Conservation (phyloP, 257 asterid genomes). For the Catharanthus roseus region DNA sequence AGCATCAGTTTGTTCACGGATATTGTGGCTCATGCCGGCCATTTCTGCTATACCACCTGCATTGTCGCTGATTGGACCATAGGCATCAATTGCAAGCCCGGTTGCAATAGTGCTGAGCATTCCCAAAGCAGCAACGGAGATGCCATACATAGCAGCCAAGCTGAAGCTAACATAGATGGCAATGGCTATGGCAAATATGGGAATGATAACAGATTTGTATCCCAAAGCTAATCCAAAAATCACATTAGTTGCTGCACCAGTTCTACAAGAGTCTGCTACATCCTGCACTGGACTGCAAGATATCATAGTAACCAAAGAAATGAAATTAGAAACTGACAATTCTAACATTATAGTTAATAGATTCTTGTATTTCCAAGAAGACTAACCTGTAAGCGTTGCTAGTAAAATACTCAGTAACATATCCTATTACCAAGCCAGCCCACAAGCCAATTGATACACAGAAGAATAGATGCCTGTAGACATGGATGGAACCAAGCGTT, state of each 20-base stretch:
- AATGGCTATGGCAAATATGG: slow-evolving; percentile 12
- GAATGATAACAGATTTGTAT: slow-evolving; percentile 14
- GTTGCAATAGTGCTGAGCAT: slow-evolving; percentile 14
- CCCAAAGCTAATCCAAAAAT: slow-evolving; percentile 15
- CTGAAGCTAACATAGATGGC: slow-evolving; percentile 4
- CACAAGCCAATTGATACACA: slow-evolving; percentile 56
- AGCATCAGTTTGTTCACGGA: slow-evolving; percentile 11
- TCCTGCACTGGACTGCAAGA: slow-evolving; percentile 17
- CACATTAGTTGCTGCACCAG: slow-evolving; percentile 15
- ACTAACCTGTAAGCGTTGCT: slow-evolving; percentile 51
- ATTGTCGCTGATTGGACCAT: slow-evolving; percentile 15
- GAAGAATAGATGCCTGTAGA: slow-evolving; percentile 50
- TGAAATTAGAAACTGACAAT: neutral
- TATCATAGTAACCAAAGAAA: neutral
- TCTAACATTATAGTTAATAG: neutral
- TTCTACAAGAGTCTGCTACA: slow-evolving; percentile 11
- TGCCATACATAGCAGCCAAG: slow-evolving; percentile 15
- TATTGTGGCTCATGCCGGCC: slow-evolving; percentile 13
- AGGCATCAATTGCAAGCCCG: slow-evolving; percentile 12
- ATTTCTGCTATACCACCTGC: slow-evolving; percentile 16
- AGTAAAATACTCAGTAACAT: slow-evolving; percentile 49
- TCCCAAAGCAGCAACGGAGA: slow-evolving; percentile 15
- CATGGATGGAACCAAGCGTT: too few species aligned
- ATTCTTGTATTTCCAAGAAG: neutral
- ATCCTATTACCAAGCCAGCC: slow-evolving; percentile 59